Evolutionary conservation across 2,329 filamentous ascomycete species (phyloP), one percentile per base, ranked within the genome.

Genomic region (Pseudogymnoascus sp.): DNA sequence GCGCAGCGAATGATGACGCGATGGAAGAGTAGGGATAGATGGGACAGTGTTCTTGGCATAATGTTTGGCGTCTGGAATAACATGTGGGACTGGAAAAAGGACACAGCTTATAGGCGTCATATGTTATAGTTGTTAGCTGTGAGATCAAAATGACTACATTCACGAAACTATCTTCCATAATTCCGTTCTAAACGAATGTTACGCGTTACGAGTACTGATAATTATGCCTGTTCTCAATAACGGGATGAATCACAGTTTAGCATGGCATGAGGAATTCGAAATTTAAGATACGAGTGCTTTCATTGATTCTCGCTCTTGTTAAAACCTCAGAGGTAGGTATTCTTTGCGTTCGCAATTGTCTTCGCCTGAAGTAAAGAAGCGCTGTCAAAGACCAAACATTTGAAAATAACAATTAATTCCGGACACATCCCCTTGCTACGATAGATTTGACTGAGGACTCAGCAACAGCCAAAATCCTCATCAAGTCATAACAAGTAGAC

Each of bases 11-110:
- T 18, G 68, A 67, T 55, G 70, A 69, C 42, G 64, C 62, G 36
- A 71, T 73, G 71, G 64, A 70, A 59, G 69, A 71, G 58, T 72
- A 66, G 60, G 27, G 39, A 13, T 21, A 59, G 37, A 37, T 59
- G 58, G 58, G 58, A 59, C 48, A 55, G 48, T 55, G 35, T 33
- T 55, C 29, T 55, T 55, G 48, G 48, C 48, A 55, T 55, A 55
- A 55, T 55, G 18, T 55, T 55, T 55, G 48, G 48, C 48, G 48
- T 55, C 48, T 55, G 48, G 48, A 55, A 55, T 55, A 55, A 55
- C 48, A 55, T 55, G 48, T 55, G 48, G 48, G 48, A 55, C 48
- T 55, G 48, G 48, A 55, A 55, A 55, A 55, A 55, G 48, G 48
- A 55, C 48, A 55, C 48, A 33, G 48, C 48, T 55, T 55, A 29